Evolutionary conservation across 2,329 filamentous ascomycete genomes (phyloP).

Genomic region (Neopestalotiopsis sp.): DNA sequence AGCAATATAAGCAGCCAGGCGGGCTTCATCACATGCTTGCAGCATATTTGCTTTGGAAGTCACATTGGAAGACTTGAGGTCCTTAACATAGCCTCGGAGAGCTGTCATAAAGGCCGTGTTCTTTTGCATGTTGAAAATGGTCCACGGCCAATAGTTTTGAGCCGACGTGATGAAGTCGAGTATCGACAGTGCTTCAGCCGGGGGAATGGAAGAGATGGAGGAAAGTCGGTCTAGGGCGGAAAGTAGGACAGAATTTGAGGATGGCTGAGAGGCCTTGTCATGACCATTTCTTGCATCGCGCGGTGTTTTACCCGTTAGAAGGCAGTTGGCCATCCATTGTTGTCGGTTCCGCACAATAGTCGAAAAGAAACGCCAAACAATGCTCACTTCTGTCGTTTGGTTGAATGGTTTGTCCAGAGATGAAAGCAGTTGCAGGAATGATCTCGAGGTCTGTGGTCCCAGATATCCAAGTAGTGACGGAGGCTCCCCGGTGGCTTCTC

Average conservation of each 20-base stretch:
- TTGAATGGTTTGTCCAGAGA: conserved; percentile 78
- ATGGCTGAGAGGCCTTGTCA: conserved; percentile 54
- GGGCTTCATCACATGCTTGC: conserved; percentile 66
- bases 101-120: conserved; percentile 76
- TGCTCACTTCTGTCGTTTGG: conserved; percentile 66
- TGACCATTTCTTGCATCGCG: conserved; percentile 71
- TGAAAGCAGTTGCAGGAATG: conserved; percentile 81
- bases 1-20: conserved; percentile 80
- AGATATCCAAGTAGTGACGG: conserved; percentile 94
- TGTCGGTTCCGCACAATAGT: conserved; percentile 87
- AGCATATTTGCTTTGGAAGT: conserved; percentile 61
- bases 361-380: conserved; percentile 85
- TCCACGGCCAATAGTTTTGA: conserved; percentile 96
- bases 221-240: conserved; percentile 75
- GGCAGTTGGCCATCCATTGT: conserved; percentile 93
- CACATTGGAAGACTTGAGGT: conserved; percentile 57
- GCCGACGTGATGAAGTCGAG: conserved; percentile 87
- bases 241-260: conserved; percentile 70
- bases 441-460: conserved; percentile 80
- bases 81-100: conserved; percentile 72
- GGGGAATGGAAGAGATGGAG: conserved; percentile 67
- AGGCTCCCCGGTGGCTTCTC: conserved; percentile 72
- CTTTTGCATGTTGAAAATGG: conserved; percentile 78
- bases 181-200: conserved; percentile 73
- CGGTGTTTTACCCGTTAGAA: conserved; percentile 87